These are phyloP conservation scores for Sarocladiaceae sp. DNA, from an alignment of 2,329 filamentous ascomycete species.

Conservation along the genomic window DNA sequence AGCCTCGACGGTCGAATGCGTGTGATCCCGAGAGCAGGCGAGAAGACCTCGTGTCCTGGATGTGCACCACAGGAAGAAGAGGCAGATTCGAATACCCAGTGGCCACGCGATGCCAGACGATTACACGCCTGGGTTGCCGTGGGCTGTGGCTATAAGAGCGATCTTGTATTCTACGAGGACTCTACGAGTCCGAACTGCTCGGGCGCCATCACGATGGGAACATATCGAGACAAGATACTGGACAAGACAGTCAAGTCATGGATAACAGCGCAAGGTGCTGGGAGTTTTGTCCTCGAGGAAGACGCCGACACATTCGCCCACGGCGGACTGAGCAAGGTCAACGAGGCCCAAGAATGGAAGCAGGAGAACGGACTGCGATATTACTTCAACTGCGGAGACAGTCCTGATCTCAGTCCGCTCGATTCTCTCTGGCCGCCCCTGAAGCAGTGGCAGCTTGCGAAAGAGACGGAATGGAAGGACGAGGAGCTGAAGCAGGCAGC, in stretches of 20 bases:
- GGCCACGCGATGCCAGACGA: constrained; percentile 27
- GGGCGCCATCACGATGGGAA: constrained; percentile 26
- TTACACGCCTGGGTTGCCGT: constrained; percentile 29
- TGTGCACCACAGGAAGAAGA: constrained; percentile 15
- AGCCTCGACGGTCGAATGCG: constrained; percentile 30
- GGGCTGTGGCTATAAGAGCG: constrained; percentile 30
- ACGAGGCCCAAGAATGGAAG: constrained; percentile 30
- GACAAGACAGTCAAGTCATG: constrained; percentile 27
- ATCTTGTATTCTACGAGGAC: constrained; percentile 30
- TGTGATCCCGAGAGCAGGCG: constrained; percentile 26
- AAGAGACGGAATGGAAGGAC: constrained; percentile 25
- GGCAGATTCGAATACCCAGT: constrained; percentile 17
- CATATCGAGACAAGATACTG: constrained; percentile 28
- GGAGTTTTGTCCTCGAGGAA: constrained; percentile 26
- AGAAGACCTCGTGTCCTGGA: constrained; percentile 21
- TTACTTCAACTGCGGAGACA: constrained; percentile 30
- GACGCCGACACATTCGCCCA: constrained; percentile 29
- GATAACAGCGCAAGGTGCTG: constrained; percentile 14
- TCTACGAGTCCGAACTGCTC: constrained; percentile 25
- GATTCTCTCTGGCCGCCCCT: constrained; percentile 27
- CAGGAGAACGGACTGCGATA: constrained; percentile 23
- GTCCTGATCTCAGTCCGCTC: constrained; percentile 29
- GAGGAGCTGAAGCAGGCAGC: constrained; percentile 25
- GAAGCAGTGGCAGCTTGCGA: constrained; percentile 26
- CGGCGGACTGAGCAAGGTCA: constrained; percentile 28